These are phyloP conservation scores for Sordariomycetes sp. DNA, from an alignment of 2,329 filamentous ascomycete species.

Conservation along the genomic window DNA sequence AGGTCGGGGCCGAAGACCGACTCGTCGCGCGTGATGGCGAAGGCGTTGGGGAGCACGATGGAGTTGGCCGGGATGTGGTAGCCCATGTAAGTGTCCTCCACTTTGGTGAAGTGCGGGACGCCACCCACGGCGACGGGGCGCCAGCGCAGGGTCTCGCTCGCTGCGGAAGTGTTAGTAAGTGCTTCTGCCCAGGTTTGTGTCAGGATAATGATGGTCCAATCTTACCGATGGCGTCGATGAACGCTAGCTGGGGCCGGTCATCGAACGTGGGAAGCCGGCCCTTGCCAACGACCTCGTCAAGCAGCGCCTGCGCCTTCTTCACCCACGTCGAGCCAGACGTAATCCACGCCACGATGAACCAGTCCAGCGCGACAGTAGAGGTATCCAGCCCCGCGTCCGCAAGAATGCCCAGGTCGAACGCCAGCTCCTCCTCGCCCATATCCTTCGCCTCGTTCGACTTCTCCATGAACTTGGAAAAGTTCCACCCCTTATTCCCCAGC, in stretches of 20 bases:
- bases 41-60: constrained; percentile 30
- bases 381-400: constrained; percentile 21
- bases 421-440: constrained; percentile 17
- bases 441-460: constrained; percentile 9
- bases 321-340: constrained; percentile 12
- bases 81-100: constrained; percentile 23
- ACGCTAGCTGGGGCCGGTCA: constrained; percentile 26
- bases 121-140: constrained; percentile 24
- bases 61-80: constrained; percentile 30
- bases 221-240: constrained; percentile 24
- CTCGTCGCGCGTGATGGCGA: constrained; percentile 23
- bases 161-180: not conserved
- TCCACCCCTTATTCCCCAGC: constrained; percentile 15
- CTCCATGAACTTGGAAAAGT: constrained; percentile 17
- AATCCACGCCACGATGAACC: constrained; percentile 19
- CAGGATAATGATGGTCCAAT: not conserved
- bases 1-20: constrained; percentile 25
- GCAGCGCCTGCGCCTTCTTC: constrained; percentile 24
- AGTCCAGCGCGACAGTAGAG: constrained; percentile 16
- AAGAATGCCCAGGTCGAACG: constrained; percentile 19
- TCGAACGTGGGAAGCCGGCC: constrained; percentile 25
- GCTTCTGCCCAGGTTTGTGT: not conserved
- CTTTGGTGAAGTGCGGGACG: constrained; percentile 25
- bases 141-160: constrained; percentile 34
- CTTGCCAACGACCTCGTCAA: constrained; percentile 28